These are phyloP conservation scores for Heritiera littoralis DNA, from an alignment of 345 rosid genomes.

Conservation along the genomic window DNA sequence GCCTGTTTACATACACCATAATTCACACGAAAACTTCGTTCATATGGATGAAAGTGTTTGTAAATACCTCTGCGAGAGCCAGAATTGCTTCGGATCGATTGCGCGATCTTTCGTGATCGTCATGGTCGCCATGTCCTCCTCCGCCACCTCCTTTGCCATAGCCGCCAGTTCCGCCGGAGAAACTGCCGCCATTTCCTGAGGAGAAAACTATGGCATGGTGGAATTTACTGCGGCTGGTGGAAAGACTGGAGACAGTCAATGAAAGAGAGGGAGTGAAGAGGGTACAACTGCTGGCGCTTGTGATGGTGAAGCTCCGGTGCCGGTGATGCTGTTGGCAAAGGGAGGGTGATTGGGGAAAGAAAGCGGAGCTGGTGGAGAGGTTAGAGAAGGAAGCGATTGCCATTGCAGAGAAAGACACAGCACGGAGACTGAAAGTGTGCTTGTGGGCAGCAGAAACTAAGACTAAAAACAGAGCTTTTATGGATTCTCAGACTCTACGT, in stretches of 20 bases:
- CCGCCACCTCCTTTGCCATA: constrained; percentile 30
- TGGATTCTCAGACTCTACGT: background rate
- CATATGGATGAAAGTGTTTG: background rate
- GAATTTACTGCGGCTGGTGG: constrained; percentile 7
- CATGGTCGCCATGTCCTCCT: constrained; percentile 21
- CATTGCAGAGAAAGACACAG: constrained; percentile 24
- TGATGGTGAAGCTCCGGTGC: constrained; percentile 15
- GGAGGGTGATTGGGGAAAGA: constrained; percentile 19
- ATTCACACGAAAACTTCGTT: background rate
- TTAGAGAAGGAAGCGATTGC: constrained; percentile 37
- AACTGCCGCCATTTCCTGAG: constrained; percentile 38
- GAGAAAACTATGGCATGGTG: constrained; percentile 25
- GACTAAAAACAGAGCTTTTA: background rate
- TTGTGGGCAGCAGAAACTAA: background rate
- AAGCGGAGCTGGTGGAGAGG: constrained; percentile 23
- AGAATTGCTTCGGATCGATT: constrained; percentile 48
- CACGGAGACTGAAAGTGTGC: background rate
- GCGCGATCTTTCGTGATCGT: constrained; percentile 37
- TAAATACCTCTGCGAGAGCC: constrained; percentile 46
- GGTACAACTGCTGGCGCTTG: constrained; percentile 15
- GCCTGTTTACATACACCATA: constrained; percentile 32
- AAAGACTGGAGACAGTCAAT: background rate
- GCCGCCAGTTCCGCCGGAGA: constrained; percentile 21
- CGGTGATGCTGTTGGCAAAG: constrained; percentile 24
- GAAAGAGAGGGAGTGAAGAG: constrained; percentile 23